Evolutionary conservation across 2,329 filamentous ascomycete species (phyloP).

Genomic region (Lasiodiplodia hormozganensis): DNA sequence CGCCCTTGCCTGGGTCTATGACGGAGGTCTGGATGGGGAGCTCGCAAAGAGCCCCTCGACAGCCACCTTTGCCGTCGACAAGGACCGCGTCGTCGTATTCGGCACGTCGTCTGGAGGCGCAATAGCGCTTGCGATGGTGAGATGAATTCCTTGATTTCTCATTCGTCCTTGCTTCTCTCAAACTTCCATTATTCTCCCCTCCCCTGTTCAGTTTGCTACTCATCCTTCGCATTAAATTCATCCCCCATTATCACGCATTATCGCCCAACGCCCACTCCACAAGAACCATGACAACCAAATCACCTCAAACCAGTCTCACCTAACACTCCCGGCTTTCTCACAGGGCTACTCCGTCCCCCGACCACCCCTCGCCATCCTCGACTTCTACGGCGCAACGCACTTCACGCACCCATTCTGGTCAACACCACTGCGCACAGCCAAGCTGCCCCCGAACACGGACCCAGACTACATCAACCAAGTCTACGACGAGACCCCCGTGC

Average conservation of each 20-base stretch:
- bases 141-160: not conserved
- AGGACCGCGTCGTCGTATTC: slow-evolving; percentile 44
- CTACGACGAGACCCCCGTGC: slow-evolving; percentile 47
- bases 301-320: not conserved
- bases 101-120: slow-evolving; percentile 49
- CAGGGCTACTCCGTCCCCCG: slow-evolving; percentile 36
- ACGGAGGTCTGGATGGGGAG: slow-evolving; percentile 37
- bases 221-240: slow-evolving; percentile 44
- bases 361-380: slow-evolving; percentile 48
- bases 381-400: slow-evolving; percentile 50
- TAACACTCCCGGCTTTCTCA: not conserved
- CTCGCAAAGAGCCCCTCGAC: slow-evolving; percentile 28
- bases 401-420: slow-evolving; percentile 49
- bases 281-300: too few species aligned
- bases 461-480: slow-evolving; percentile 45
- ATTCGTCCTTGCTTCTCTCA: not conserved
- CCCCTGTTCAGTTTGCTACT: too few species aligned
- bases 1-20: slow-evolving; percentile 46
- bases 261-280: not conserved
- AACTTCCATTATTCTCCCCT: too few species aligned
- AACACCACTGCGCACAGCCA: slow-evolving; percentile 40
- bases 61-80: slow-evolving; percentile 35
- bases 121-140: slow-evolving; percentile 54
- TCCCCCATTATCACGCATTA: slow-evolving; percentile 15
- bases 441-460: slow-evolving; percentile 31